phyloP scores from a whole-genome alignment of 257 asterid species.

The Dorcoceras hygrometricum region DNA sequence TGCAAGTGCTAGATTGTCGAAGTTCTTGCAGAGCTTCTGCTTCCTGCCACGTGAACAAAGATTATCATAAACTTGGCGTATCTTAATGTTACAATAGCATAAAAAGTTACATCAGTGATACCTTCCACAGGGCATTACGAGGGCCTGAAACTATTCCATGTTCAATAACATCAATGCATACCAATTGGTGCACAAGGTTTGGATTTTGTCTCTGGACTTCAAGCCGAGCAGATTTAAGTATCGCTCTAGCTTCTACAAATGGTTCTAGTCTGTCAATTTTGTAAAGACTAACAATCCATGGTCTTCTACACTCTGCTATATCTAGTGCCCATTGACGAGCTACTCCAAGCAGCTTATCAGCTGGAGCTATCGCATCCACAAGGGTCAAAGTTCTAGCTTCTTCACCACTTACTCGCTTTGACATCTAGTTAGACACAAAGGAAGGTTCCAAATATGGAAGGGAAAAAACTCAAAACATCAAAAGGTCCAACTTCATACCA shows the following conservation, averaged over 20 bases:
- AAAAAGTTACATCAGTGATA: constrained; percentile 12
- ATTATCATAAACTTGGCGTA: constrained; percentile 16
- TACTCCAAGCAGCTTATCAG: constrained; percentile 41
- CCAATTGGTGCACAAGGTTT: constrained; percentile 39
- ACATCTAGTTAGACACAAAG: constrained; percentile 37
- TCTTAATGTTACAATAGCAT: constrained; percentile 6
- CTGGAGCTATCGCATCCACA: constrained; percentile 54
- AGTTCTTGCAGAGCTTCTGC: constrained; percentile 52
- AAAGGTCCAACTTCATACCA: constrained; percentile 31
- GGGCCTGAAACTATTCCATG: constrained; percentile 51
- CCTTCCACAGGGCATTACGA: constrained; percentile 49
- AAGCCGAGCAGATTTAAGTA: constrained; percentile 43
- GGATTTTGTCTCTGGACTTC: constrained; percentile 38
- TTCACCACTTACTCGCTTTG: constrained; percentile 49
- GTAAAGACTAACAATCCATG: constrained; percentile 46
- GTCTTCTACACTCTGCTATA: constrained; percentile 39
- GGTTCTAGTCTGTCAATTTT: constrained; percentile 51
- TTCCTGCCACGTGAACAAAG: constrained; percentile 39
- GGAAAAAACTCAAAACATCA: constrained; percentile 5
- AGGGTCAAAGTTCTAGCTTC: constrained; percentile 45
- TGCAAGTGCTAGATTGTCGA: constrained; percentile 54
- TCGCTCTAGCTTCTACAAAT: constrained; percentile 40
- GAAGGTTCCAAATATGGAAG: constrained; percentile 16
- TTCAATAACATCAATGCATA: constrained; percentile 55
- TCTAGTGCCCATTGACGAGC: constrained; percentile 61